Base-by-base conservation (phyloP, 2,329 filamentous ascomycete species). In the Neofusicoccum laricinum region DNA sequence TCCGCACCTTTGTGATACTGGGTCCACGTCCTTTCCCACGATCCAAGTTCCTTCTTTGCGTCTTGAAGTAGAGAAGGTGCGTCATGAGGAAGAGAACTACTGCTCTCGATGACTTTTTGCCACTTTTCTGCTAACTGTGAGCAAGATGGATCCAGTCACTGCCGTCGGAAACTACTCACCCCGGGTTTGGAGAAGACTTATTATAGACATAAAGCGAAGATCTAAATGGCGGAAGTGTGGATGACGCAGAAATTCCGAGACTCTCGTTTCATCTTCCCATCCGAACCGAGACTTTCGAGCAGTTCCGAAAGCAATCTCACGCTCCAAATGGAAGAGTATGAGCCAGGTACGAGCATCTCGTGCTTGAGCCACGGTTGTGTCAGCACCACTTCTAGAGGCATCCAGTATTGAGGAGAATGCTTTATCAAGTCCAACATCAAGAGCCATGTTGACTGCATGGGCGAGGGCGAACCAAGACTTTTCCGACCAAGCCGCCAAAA, bases 301-400 rank as follows among this genome's bases (percentile, higher is more conserved):
- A 10, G 55, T 59, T 11, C 55, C 55, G 17, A 46, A 59, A 46
- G 55, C 55, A 5, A 59, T 59, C 15, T 59, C 55, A 8, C 55
- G 55, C 36, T 59, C 55, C 21, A 59, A 21, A 48, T 59, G 55
- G 17, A 46, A 59, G 6, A 59, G 25, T 15, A 59, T 59, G 8
- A 59, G 40, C 55, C 55, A 59, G 3, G 55, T 59, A 2, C 55
- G 40, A 4, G 55, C 49, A 15, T 51, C 12, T 38, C 32, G 14
- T 10, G 30, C 14, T 4, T 19, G 32, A 3, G 11, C n/a, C 17
- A 25, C 12, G 6, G 40, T 3, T 8, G 7, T 43, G 5, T 6
- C 17, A 3, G 14, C 15, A 45, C 12, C 36, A 1, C 30, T 32
- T 14, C 21, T 3, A 4, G 21, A 6, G 12, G 38, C 3, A 15